Percentiles rank a stretch among this genome's conserved stretches.
These are phyloP conservation scores for Kwoniella sp. DNA, from an alignment of 768 basidiomycete genomes.

Conservation along the genomic window DNA sequence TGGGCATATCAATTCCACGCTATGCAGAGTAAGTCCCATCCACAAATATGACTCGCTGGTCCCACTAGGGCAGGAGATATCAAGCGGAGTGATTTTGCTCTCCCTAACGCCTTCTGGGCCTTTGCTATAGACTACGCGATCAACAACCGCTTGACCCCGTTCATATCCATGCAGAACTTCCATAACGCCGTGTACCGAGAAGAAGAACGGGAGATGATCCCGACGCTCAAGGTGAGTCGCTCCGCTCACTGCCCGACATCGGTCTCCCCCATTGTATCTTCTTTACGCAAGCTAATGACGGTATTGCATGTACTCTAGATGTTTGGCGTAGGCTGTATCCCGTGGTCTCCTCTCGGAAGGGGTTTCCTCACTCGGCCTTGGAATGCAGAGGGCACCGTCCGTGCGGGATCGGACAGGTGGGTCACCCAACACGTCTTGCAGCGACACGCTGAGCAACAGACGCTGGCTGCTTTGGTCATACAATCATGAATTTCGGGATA, in stretches of 20 bases:
- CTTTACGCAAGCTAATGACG: too few species aligned
- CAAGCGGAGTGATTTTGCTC: neutral
- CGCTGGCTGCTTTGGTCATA: too few species aligned
- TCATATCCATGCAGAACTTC: conserved; percentile 73
- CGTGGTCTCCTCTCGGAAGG: conserved; percentile 61
- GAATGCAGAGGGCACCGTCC: conserved; percentile 16
- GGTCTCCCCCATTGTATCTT: too few species aligned
- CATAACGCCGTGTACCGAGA: conserved; percentile 68
- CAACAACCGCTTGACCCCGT: conserved; percentile 64
- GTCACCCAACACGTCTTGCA: conserved; percentile 5
- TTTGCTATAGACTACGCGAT: conserved; percentile 63
- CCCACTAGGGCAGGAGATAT: neutral
- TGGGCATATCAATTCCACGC: conserved; percentile 56
- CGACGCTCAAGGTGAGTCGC: conserved; percentile 30
- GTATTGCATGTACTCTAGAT: conserved; percentile 13
- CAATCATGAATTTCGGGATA: too few species aligned
- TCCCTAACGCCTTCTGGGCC: too few species aligned
- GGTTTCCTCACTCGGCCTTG: conserved; percentile 33
- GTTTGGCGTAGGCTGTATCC: conserved; percentile 65
- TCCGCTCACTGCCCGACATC: too few species aligned
- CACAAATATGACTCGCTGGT: neutral
- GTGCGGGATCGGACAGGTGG: conserved; percentile 16
- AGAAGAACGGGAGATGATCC: conserved; percentile 55
- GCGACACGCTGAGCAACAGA: conserved; percentile 1
- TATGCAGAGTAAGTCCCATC: conserved; percentile 46